Evolutionary conservation across 345 rosid species (phyloP), one percentile per base, ranked within the genome.

Genomic region (Alliaria petiolata): DNA sequence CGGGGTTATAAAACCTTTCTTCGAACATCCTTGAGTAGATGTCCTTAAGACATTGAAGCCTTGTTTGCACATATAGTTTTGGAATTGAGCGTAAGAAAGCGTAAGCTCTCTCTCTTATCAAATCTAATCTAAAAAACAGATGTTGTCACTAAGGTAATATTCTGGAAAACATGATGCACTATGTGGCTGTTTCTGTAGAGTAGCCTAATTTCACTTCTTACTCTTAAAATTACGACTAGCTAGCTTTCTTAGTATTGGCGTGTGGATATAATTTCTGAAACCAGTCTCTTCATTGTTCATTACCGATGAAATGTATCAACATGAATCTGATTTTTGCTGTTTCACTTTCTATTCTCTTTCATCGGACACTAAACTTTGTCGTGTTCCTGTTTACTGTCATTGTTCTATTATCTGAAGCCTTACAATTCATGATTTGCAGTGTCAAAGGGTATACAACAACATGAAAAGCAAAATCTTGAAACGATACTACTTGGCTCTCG

Each of bases 401-500:
- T 50, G 8, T n/a, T 62, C 33, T 44, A n/a, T 40, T 20, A 3
- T 38, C 57, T 46, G 39, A 58, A 7, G 44, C 34, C 44, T 62
- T 42, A 53, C 30, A 44, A 53, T 78, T 71, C 35, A 42, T 39
- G 51, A 58, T 43, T 75, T 64, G 65, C 84, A 89, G 97, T 87
- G 53, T 83, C 87, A 50, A 89, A 81, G 70, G 89, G 78, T 58
- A 71, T 76, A 65, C 73, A 79, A 49, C 69, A 65, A 72, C 62
- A 63, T 26, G 79, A 80, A 65, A 65, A 64, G 64, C 85, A 83
- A 70, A 84, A 86, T 78, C 91, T 90, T 57, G 85, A 90, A 77
- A 87, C 84, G 68, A 82, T 81, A 78, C 82, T 90, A 71, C 71
- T 77, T 69, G 86, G 53, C 55, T 93, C 96, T 62, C 84, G 97